Conservation (phyloP, 192 early-diverging fungal genomes). For the Backusella westeae region DNA sequence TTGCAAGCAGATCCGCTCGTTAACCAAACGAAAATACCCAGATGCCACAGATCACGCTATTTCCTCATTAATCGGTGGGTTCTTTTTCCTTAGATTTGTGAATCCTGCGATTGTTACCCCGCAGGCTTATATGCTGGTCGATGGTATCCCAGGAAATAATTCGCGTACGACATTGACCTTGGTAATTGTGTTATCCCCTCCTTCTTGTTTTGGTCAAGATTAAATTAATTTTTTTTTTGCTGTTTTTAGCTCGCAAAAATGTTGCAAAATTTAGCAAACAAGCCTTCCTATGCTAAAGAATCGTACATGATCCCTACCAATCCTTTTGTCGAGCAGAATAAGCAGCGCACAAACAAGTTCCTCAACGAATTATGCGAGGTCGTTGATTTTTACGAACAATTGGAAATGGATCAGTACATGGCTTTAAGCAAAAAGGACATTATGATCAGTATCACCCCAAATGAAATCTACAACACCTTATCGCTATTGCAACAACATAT, state of each 20-base stretch:
- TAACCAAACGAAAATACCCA: conserved; percentile 93
- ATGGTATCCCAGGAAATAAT: conserved; percentile 73
- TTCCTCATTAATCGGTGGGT: conserved; percentile 93
- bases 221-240: background rate
- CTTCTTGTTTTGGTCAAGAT: background rate
- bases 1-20: conserved; percentile 93
- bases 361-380: conserved; percentile 90
- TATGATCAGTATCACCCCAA: conserved; percentile 85
- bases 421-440: conserved; percentile 91
- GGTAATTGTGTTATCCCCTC: conserved; percentile 38
- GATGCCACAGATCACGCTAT: conserved; percentile 88
- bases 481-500: conserved; percentile 77
- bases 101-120: conserved; percentile 98
- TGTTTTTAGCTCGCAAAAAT: conserved; percentile 78
- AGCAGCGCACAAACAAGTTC: conserved; percentile 79
- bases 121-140: conserved; percentile 90
- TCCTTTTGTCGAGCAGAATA: conserved; percentile 87
- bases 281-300: conserved; percentile 88
- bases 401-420: conserved; percentile 98
- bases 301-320: conserved; percentile 85
- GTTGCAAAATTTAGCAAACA: conserved; percentile 94
- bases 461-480: conserved; percentile 94
- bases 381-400: conserved; percentile 89
- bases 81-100: conserved; percentile 95
- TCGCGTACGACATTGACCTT: conserved; percentile 90